These are phyloP conservation scores for Penicillium manginii DNA, from an alignment of 495 filamentous ascomycete genomes.

Conservation along the genomic window DNA sequence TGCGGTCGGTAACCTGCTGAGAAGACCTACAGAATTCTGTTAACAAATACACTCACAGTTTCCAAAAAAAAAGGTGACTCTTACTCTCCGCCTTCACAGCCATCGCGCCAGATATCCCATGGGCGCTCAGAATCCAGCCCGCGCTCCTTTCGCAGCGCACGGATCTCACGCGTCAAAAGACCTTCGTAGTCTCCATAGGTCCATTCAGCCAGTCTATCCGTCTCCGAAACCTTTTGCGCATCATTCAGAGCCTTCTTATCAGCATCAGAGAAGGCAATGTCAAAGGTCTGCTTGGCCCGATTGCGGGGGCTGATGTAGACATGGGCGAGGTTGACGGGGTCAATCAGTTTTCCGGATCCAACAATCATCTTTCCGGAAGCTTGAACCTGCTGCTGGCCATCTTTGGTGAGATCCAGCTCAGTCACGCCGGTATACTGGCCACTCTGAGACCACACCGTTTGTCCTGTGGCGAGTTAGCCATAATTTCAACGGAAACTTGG, in stretches of 20 bases:
- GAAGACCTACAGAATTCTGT: slow-evolving; percentile 38
- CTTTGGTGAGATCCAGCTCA: slow-evolving; percentile 78
- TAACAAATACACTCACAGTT: neutral
- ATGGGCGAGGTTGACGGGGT: slow-evolving; percentile 70
- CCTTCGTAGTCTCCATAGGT: slow-evolving; percentile 90
- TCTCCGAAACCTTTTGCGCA: slow-evolving; percentile 55
- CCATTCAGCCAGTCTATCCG: slow-evolving; percentile 79
- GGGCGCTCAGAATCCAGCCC: slow-evolving; percentile 56
- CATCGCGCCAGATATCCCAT: slow-evolving; percentile 87
- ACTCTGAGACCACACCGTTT: slow-evolving; percentile 88
- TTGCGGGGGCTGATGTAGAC: slow-evolving; percentile 81
- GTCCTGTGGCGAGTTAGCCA: slow-evolving; percentile 43
- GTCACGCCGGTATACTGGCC: slow-evolving; percentile 82
- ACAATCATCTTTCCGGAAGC: slow-evolving; percentile 73
- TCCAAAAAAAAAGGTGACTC: slow-evolving; percentile 11
- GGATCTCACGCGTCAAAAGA: slow-evolving; percentile 67
- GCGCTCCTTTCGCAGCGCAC: slow-evolving; percentile 58
- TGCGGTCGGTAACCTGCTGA: slow-evolving; percentile 60
- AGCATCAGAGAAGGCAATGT: slow-evolving; percentile 63
- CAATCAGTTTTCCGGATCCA: slow-evolving; percentile 75
- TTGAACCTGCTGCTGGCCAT: slow-evolving; percentile 71
- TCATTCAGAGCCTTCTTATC: slow-evolving; percentile 25
- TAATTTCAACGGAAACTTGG: neutral
- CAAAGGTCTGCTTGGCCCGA: slow-evolving; percentile 75
- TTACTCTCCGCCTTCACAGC: slow-evolving; percentile 64